Base-by-base conservation (phyloP, 2,329 filamentous ascomycete genomes). In the Alternaria infectoria region DNA sequence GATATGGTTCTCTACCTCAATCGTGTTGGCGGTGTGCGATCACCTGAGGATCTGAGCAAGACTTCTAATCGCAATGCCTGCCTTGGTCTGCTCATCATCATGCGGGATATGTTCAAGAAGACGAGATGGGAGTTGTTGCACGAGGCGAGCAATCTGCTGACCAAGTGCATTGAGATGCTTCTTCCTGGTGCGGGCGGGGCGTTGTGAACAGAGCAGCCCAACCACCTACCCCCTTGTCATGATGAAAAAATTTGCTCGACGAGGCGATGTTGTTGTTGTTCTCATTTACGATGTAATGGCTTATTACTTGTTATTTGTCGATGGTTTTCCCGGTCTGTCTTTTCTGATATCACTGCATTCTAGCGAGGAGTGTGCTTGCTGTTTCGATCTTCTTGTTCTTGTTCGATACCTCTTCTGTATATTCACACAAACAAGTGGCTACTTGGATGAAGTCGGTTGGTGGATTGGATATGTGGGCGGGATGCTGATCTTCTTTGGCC, bases 61-160 rank as follows among this genome's bases (percentile, higher is more conserved):
- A 87, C 92, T 79, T 86, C 85, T 43, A 92, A 93, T 23, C 88
- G 96, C 67, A 98, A 97, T 77, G 87, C 88, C 17, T 97, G 93
- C 77, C 87, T 93, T 51, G 91, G 93, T 0, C 79, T 98, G 76
- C 81, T 98, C 68, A 86, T 96, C 81, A 87, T 97, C 32, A 86
- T 99, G 63, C 89, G 90, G 65, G 91, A 93, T 60, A 91, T 91
- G 44, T 97, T 98, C 77, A 85, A 87, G 68, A 90, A 90, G 72
- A 93, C 93, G 30, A 86, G 93, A 52, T 98, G 95, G 95, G 94
- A 98, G 83, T 82, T 98, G 58, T 83, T 98, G 66, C 90, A 96
- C 61, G 96, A 98, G 80, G 95, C 93, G 36, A 91, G 91, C 30
- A 90, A 88, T 21, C 82, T 97, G 64, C 80, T 98, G 74, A 89